Percentiles rank a stretch among this genome's conserved stretches.
phyloP scores from a whole-genome alignment of 1,139 yeast species.

The Pichia sp. region DNA sequence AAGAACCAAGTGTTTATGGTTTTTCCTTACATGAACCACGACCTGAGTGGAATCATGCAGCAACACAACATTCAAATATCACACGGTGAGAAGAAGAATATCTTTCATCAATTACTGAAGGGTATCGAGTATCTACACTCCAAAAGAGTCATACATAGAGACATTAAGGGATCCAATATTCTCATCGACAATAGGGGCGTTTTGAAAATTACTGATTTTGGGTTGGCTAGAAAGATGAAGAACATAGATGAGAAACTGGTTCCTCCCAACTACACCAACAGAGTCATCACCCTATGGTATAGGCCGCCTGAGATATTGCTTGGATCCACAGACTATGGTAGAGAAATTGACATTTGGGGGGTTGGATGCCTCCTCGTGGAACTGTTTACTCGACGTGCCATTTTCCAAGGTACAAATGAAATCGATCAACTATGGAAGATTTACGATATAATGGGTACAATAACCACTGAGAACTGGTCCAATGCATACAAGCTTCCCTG shows the following conservation, averaged over 20 bases:
- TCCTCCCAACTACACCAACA: slow-evolving; percentile 75
- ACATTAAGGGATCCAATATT: slow-evolving; percentile 90
- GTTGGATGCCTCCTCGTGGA: slow-evolving; percentile 88
- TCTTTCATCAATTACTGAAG: slow-evolving; percentile 68
- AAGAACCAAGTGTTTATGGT: slow-evolving; percentile 77
- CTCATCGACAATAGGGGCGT: slow-evolving; percentile 65
- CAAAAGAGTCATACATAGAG: slow-evolving; percentile 80
- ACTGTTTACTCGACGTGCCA: slow-evolving; percentile 64
- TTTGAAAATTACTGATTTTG: slow-evolving; percentile 88
- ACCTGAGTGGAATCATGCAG: slow-evolving; percentile 77
- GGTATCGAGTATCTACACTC: slow-evolving; percentile 80
- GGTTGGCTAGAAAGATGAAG: slow-evolving; percentile 79
- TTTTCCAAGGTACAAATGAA: slow-evolving; percentile 87
- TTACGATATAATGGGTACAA: slow-evolving; percentile 83
- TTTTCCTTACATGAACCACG: slow-evolving; percentile 91
- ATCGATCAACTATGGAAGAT: slow-evolving; percentile 74
- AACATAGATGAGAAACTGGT: slow-evolving; percentile 42
- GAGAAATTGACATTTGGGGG: slow-evolving; percentile 96
- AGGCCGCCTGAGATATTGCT: slow-evolving; percentile 90
- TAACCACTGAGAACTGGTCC: slow-evolving; percentile 72
- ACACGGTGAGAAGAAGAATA: slow-evolving; percentile 65
- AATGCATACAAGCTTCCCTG: slow-evolving; percentile 72
- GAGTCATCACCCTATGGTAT: slow-evolving; percentile 96
- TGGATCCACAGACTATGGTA: slow-evolving; percentile 85
- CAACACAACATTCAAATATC: slow-evolving; percentile 63